Percentiles rank a stretch among this genome's conserved stretches.
phyloP scores from a whole-genome alignment of 345 rosid species.

The rapeseed (Brassica napus) region DNA sequence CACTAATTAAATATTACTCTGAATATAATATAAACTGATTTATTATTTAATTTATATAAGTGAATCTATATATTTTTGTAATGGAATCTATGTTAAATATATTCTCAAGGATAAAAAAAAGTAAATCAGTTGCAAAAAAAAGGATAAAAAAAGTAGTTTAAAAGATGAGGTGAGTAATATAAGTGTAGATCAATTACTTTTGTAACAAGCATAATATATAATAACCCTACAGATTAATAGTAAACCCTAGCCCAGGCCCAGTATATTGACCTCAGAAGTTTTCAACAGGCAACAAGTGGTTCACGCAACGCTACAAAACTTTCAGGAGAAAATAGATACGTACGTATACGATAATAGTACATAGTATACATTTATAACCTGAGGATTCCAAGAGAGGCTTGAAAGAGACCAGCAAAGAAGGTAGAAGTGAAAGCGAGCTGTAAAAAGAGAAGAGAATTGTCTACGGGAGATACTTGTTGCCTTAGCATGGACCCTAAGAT shows the following conservation, averaged over 20 bases:
- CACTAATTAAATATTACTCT: background rate
- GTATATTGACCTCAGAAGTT: slow-evolving; percentile 7
- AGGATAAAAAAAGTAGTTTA: background rate
- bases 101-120: background rate
- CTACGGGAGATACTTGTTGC: slow-evolving; percentile 75
- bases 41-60: background rate
- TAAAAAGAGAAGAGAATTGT: slow-evolving; percentile 65
- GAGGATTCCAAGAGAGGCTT: slow-evolving; percentile 84
- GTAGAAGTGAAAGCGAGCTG: slow-evolving; percentile 88
- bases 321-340: background rate
- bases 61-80: background rate
- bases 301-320: slow-evolving; percentile 6
- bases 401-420: slow-evolving; percentile 93
- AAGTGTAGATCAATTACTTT: background rate
- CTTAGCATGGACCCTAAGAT: slow-evolving; percentile 92
- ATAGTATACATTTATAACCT: slow-evolving; percentile 47
- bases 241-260: slow-evolving; percentile 9
- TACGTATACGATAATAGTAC: background rate
- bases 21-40: background rate
- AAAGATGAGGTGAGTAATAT: background rate
- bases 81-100: background rate
- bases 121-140: too few relatives aligned
- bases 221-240: slow-evolving; percentile 12
- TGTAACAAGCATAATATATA: background rate
- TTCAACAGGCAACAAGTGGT: background rate